phyloP scores from a whole-genome alignment of 164 flowering plant genomes.

The Santalum album region DNA sequence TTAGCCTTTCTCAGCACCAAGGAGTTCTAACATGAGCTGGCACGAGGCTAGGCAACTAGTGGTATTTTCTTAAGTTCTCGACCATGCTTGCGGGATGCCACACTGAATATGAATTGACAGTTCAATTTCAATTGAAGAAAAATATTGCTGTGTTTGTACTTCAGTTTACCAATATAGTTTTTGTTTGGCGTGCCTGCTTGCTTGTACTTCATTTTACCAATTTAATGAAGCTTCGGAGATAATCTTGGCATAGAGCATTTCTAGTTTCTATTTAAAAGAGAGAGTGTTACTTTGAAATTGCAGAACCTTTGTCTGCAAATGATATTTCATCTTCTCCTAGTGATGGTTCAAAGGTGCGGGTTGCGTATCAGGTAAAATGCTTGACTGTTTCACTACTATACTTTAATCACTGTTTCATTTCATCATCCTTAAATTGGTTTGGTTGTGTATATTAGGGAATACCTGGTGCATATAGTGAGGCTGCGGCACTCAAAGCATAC shows the following conservation, averaged over 20 bases:
- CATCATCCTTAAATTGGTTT: conserved; percentile 3
- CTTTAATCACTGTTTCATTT: background rate
- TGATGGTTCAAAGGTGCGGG: conserved; percentile 37
- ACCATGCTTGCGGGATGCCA: no score
- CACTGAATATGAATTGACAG: no score
- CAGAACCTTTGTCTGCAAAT: conserved; percentile 47
- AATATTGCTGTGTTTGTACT: no score
- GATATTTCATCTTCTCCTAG: conserved; percentile 19
- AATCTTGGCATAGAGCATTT: background rate
- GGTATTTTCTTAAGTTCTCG: no score
- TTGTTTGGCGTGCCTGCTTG: no score
- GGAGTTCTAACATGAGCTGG: no score
- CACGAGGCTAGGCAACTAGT: no score
- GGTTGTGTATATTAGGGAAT: conserved; percentile 28
- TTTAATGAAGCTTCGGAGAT: background rate
- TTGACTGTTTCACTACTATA: background rate
- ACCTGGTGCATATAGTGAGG: conserved; percentile 64
- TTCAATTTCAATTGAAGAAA: no score
- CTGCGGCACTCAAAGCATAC: conserved; percentile 61
- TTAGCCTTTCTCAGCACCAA: no score
- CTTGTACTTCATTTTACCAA: background rate
- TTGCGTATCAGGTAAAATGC: conserved; percentile 45
- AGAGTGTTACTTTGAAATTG: conserved; percentile 4
- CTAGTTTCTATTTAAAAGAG: background rate
- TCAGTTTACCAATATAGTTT: no score